A percentile compares a stretch with the other conserved stretches of the same genome.
phyloP scores from a whole-genome alignment of 1,284 basidiomycete species.

The Entoloma clypeatum region DNA sequence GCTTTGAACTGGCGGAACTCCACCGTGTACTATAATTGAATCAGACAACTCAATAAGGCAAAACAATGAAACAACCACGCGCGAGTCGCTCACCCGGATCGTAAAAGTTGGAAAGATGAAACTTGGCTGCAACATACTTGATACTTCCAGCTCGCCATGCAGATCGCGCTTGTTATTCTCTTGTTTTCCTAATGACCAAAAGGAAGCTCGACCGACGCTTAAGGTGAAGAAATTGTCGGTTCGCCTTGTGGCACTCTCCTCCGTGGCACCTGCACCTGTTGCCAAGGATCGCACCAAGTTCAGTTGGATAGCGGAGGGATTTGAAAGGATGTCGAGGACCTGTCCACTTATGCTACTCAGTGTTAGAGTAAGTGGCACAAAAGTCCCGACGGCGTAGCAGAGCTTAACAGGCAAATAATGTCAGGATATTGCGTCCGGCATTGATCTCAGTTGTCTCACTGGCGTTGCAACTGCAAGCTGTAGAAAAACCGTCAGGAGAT shows the following conservation, averaged over 20 bases:
- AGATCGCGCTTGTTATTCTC: slow-evolving; percentile 34
- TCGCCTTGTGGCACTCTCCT: slow-evolving; percentile 35
- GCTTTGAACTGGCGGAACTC: slow-evolving; percentile 43
- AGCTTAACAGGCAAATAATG: slow-evolving; percentile 30
- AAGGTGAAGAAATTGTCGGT: slow-evolving; percentile 46
- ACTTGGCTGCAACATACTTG: slow-evolving; percentile 43
- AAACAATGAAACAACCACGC: neutral
- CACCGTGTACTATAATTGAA: slow-evolving; percentile 40
- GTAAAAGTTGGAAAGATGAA: slow-evolving; percentile 53
- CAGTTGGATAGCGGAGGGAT: slow-evolving; percentile 34
- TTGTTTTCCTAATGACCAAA: slow-evolving; percentile 42
- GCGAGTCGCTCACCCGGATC: slow-evolving; percentile 38
- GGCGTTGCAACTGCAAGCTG: slow-evolving; percentile 54
- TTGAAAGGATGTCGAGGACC: slow-evolving; percentile 46
- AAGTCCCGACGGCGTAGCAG: slow-evolving; percentile 44
- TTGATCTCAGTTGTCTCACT: slow-evolving; percentile 31
- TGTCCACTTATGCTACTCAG: slow-evolving; percentile 42
- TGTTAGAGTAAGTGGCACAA: slow-evolving; percentile 46
- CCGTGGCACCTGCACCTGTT: slow-evolving; percentile 44
- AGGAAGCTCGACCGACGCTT: slow-evolving; percentile 40
- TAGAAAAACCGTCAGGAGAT: slow-evolving; percentile 1
- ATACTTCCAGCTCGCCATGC: slow-evolving; percentile 50
- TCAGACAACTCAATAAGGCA: neutral
- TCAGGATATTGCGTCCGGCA: neutral
- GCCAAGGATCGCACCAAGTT: slow-evolving; percentile 36